Percentiles rank a stretch among this genome's conserved stretches.
Conservation (phyloP, 768 basidiomycete genomes). For the Omphalotus guepiniiformis region DNA sequence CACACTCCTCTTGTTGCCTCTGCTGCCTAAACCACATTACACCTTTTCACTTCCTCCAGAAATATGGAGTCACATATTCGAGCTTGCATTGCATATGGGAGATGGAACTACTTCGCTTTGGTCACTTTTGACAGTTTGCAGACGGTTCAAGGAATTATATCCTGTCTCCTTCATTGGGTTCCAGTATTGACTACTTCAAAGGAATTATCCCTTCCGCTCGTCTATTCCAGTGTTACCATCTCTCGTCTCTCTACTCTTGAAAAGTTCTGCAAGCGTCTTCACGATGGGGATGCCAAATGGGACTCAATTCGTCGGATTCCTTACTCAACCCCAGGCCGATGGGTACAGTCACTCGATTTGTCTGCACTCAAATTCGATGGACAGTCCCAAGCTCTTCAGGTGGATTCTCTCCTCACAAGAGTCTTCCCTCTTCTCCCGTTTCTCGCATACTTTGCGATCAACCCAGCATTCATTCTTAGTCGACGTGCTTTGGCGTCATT, state of each 20-base stretch:
- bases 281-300: conserved; percentile 72
- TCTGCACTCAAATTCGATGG: conserved; percentile 44
- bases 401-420: conserved; percentile 61
- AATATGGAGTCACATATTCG: conserved; percentile 65
- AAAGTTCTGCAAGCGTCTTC: conserved; percentile 55
- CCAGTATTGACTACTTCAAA: conserved; percentile 20
- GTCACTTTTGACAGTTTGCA: conserved; percentile 40
- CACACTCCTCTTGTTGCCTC: conserved; percentile 59
- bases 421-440: conserved; percentile 70
- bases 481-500: conserved; percentile 52
- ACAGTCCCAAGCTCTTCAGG: conserved; percentile 42
- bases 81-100: conserved; percentile 26
- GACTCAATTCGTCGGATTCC: conserved; percentile 85
- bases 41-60: conserved; percentile 60
- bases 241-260: conserved; percentile 41
- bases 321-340: conserved; percentile 83
- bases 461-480: conserved; percentile 56
- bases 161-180: not conserved
- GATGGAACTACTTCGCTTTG: conserved; percentile 23
- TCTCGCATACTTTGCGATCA: conserved; percentile 48
- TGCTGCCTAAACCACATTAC: conserved; percentile 53
- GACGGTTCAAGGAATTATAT: conserved; percentile 39
- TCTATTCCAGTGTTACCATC: conserved; percentile 56
- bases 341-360: conserved; percentile 76
- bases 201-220: conserved; percentile 63